These are phyloP conservation scores for Phoma sp. DNA, from an alignment of 2,329 filamentous ascomycete species.

Conservation along the genomic window DNA sequence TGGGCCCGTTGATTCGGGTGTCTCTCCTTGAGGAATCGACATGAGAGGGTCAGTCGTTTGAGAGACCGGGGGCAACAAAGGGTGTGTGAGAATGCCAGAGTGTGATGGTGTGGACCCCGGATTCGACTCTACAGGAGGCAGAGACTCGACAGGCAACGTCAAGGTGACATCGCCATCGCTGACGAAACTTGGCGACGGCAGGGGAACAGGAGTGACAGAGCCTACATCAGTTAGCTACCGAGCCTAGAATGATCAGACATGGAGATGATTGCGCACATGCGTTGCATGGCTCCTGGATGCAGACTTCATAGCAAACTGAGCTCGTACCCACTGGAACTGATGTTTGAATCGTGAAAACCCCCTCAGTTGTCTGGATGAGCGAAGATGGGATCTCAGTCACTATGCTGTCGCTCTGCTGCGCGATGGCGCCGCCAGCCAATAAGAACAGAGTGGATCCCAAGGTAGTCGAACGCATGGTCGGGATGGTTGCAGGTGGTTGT, in stretches of 20 bases:
- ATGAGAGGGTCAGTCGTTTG: slow-evolving; percentile 10
- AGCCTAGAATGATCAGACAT: not conserved
- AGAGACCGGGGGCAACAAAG: slow-evolving; percentile 8
- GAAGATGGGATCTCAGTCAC: slow-evolving; percentile 10
- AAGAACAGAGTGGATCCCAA: slow-evolving; percentile 34
- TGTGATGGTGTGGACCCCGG: slow-evolving; percentile 1
- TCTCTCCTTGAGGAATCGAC: slow-evolving; percentile 33
- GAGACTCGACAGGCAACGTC: slow-evolving; percentile 10
- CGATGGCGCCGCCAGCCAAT: slow-evolving; percentile 29
- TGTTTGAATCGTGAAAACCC: slow-evolving; percentile 38
- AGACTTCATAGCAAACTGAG: slow-evolving; percentile 32
- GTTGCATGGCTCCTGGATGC: slow-evolving; percentile 35
- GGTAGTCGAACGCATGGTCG: slow-evolving; percentile 32
- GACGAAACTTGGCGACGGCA: not conserved
- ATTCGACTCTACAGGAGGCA: slow-evolving; percentile 8
- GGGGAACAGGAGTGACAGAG: slow-evolving; percentile 6
- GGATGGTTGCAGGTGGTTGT: not conserved
- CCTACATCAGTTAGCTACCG: slow-evolving; percentile 6
- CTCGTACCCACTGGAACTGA: slow-evolving; percentile 21
- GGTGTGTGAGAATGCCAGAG: slow-evolving; percentile 13
- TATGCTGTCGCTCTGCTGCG: slow-evolving; percentile 20
- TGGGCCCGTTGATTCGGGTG: slow-evolving; percentile 16
- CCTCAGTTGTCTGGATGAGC: slow-evolving; percentile 23
- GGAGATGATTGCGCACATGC: slow-evolving; percentile 28
- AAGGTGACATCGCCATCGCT: slow-evolving; percentile 3